Percentiles rank a stretch among this genome's conserved stretches.
Evolutionary conservation across 192 early-diverging fungal species (phyloP).

Genomic region (Linnemannia exigua): DNA sequence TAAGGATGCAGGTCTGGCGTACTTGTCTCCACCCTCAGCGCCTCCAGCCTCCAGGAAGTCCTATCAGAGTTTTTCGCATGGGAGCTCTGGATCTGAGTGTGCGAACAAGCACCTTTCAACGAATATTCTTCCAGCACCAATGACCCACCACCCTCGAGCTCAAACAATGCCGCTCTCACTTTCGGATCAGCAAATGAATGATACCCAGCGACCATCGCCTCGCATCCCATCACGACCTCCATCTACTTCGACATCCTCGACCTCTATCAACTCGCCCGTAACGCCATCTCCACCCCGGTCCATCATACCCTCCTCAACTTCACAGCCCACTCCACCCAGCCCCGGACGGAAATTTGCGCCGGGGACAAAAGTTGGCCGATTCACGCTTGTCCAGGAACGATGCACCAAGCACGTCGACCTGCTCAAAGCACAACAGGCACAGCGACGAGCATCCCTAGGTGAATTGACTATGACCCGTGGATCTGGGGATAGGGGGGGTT

Average conservation of each 20-base stretch:
- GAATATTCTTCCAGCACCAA: background rate
- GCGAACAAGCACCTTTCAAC: background rate
- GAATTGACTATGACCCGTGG: background rate
- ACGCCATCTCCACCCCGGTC: no score
- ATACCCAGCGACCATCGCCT: no score
- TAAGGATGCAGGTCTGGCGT: background rate
- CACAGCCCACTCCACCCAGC: background rate
- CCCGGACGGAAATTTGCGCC: constrained; percentile 14
- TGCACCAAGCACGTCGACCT: constrained; percentile 29
- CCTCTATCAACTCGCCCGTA: no score
- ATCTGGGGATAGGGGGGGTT: background rate
- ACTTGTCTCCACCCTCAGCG: background rate
- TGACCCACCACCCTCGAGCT: constrained; percentile 8
- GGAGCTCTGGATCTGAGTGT: background rate
- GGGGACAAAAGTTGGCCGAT: constrained; percentile 49
- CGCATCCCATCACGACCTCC: background rate
- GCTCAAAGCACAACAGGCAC: constrained; percentile 16
- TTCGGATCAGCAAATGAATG: background rate
- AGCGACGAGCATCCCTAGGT: constrained; percentile 21
- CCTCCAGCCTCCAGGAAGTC: background rate
- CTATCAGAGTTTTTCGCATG: background rate
- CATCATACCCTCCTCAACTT: constrained; percentile 1
- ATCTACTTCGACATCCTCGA: background rate
- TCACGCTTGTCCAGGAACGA: constrained; percentile 37
- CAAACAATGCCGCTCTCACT: constrained; percentile 15